Base-by-base conservation (phyloP, 495 filamentous ascomycete species). In the Poronia punctata region DNA sequence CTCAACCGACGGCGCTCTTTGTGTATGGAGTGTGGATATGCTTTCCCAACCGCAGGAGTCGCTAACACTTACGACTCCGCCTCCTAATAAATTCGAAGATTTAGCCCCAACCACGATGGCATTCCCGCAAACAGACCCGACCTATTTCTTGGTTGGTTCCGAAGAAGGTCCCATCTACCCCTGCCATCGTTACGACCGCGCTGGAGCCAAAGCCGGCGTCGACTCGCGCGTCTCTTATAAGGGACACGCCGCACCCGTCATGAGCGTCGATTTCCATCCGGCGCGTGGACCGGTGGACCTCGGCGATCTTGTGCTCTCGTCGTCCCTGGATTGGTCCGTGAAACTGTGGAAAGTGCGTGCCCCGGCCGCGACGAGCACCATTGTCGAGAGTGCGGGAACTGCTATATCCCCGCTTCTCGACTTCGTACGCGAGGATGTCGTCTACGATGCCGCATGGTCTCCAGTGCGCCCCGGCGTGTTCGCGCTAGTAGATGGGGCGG, bases 1-100 rank as follows among this genome's bases (percentile, higher is more conserved):
- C 56, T 95, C 88, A 3, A 99, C 93, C 0, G 93, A 99, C 54
- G 93, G 93, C 41, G 86, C 90, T 23, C 85, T 97, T 45, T 97
- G 93, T 62, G 83, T 86, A 31, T 99, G 93, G 93, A 85, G 83
- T 12, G 82, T 95, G 8, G 93, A 97, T 65, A 97, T 97, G 88
- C 80, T 99, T 23, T 83, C 87, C 1, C 83, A 93, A 53, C 93
- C 93, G 0, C 88, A 95, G 63, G 93, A 99, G 65, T 80, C 82
- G 28, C 76, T 99, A 24, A 84, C 89, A 38, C 76, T 99, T 15
- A 77, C 73, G 16, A 82, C 84, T 1, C 93, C 92, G n/a, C 79
- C 80, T 14, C 88, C 88, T 2, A 77, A 84, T 38, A 95, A 93
- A 58, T 90, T 83, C 3, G 92, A 98, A 62, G 92, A 97, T 52